A percentile compares a stretch with the other conserved stretches of the same genome.
phyloP scores from a whole-genome alignment of 257 asterid genomes.

The Perilla frutescens region DNA sequence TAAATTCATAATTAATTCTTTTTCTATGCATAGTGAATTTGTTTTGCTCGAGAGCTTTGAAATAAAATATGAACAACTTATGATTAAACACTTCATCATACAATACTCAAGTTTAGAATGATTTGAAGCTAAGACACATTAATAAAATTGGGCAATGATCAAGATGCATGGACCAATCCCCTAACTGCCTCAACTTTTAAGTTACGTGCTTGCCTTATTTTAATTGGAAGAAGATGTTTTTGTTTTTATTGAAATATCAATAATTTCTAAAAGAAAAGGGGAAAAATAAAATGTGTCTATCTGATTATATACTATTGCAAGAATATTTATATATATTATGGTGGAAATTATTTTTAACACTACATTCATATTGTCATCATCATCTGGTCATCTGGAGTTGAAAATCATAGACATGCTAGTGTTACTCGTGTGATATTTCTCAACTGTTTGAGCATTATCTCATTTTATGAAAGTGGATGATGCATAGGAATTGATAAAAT shows the following conservation, averaged over 20 bases:
- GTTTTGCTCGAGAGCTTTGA: not conserved
- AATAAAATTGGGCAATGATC: not conserved
- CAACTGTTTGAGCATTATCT: too few species aligned
- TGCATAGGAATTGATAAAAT: too few species aligned
- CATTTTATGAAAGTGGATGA: too few species aligned
- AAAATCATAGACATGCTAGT: too few species aligned
- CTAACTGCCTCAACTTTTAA: not conserved
- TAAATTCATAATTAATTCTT: slow-evolving; percentile 21
- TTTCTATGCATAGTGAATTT: not conserved
- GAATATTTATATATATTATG: too few species aligned
- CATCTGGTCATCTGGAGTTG: too few species aligned
- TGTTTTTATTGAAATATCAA: slow-evolving; percentile 14
- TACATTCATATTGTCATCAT: too few species aligned
- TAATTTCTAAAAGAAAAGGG: too few species aligned
- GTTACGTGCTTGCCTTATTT: slow-evolving; percentile 37
- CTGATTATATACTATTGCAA: too few species aligned
- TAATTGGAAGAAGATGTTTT: not conserved
- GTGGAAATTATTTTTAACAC: too few species aligned
- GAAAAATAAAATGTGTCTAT: too few species aligned
- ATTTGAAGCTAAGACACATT: slow-evolving; percentile 34
- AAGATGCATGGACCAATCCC: not conserved
- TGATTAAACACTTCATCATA: slow-evolving; percentile 27
- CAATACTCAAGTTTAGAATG: slow-evolving; percentile 45
- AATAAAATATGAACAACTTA: not conserved
- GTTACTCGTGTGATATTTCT: too few species aligned